Evolutionary conservation across 257 asterid species (phyloP), one percentile per base, ranked within the genome.

Genomic region (Primulina tabacum): DNA sequence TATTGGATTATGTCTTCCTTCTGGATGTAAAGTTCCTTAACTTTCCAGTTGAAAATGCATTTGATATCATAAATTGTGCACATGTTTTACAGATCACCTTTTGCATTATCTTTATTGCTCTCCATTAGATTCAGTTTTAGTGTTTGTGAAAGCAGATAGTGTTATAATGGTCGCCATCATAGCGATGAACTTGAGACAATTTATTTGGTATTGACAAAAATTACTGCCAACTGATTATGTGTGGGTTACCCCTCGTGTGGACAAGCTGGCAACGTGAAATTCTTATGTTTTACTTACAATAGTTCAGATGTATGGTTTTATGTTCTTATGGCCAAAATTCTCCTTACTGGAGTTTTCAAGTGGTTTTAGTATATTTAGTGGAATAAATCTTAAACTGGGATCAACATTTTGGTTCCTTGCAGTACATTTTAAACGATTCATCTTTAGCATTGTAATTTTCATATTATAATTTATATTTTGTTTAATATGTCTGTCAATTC

Each of bases 401-500:
- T 37, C n/a, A 47, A 67, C 71, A 29, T 77, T 60, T 4, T 60
- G 67, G 14, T 76, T 33, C 21, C 60, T 64, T n/a, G n/a, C 3
- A 5, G 33, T 21, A 33, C n/a, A 62, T 43, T 43, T 43, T 17
- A 47, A 47, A 1, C 8, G 20, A 16, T 43, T 43, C 17, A 0
- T 47, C 16, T 4, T 16, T 47, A 16, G 18, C 20, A 47, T 47
- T 43, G 17, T 43, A 43, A 11, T 43, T 47, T 47, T 47, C 53
- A 12, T 43, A 11, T 43, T 43, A 11, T 0, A 4, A 16, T 14
- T 4, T 47, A 16, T 62, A 65, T 43, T 16, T 68, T 71, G 61
- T 64, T 38, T 30, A 43, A 43, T 67, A 55, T 70, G 70, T 53
- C 53, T 60, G 35, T 71, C 60, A 60, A 79, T 69, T 59, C 33